Evolutionary conservation across 2,329 filamentous ascomycete species (phyloP).

Genomic region (Epichloe gansuensis): DNA sequence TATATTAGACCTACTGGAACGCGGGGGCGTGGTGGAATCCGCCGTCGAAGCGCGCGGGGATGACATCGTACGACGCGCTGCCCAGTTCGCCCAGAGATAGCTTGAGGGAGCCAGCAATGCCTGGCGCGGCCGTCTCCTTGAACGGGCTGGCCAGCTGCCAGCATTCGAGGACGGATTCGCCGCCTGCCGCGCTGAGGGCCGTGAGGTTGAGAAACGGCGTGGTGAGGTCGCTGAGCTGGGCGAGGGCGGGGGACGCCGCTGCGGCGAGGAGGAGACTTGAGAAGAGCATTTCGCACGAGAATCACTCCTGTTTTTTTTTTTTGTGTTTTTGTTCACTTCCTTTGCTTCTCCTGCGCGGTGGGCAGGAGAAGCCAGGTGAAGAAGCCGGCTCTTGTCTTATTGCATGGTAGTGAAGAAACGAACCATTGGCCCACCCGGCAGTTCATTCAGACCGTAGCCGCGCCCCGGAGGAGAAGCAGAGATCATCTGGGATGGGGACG

Average conservation of each 20-base stretch:
- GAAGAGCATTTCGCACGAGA: not conserved
- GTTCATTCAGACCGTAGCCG: too few relatives aligned
- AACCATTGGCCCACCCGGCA: too few relatives aligned
- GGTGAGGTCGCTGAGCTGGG: conserved; percentile 1
- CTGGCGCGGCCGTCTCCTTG: conserved; percentile 16
- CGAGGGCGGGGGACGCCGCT: not conserved
- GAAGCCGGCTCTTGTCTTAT: too few relatives aligned
- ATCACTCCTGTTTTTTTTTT: not conserved
- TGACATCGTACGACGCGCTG: conserved; percentile 23
- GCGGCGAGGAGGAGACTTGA: not conserved
- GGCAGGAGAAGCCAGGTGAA: too few relatives aligned
- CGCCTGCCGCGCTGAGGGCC: conserved; percentile 22
- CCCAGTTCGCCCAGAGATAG: conserved; percentile 19
- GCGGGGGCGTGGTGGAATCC: conserved; percentile 29
- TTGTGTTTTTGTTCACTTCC: too few relatives aligned
- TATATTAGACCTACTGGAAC: conserved; percentile 21
- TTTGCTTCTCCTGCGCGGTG: too few relatives aligned
- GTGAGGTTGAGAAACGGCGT: conserved; percentile 26
- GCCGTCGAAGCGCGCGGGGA: conserved; percentile 25
- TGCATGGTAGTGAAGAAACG: too few relatives aligned
- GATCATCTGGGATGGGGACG: too few relatives aligned
- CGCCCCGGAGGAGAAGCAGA: too few relatives aligned
- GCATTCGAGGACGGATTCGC: conserved; percentile 30
- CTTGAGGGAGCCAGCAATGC: conserved; percentile 17
- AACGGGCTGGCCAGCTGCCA: conserved; percentile 24